These are phyloP conservation scores for Neurospora sp. DNA, from an alignment of 495 filamentous ascomycete genomes.

Conservation along the genomic window DNA sequence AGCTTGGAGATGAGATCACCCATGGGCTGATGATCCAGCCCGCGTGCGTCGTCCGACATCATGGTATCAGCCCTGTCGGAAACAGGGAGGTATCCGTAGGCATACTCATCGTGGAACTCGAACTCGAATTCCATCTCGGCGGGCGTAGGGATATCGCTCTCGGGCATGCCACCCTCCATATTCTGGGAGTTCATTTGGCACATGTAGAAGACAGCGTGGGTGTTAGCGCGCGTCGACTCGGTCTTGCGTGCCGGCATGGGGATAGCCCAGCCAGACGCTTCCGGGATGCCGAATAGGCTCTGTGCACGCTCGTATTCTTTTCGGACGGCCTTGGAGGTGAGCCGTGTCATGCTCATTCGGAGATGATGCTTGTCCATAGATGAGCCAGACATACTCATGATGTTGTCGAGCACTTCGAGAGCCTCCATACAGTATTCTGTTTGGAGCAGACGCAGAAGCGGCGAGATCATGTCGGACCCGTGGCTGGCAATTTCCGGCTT, in stretches of 20 bases:
- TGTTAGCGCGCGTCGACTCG: slow-evolving; percentile 72
- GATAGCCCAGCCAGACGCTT: slow-evolving; percentile 92
- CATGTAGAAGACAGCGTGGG: slow-evolving; percentile 94
- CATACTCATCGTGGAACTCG: slow-evolving; percentile 89
- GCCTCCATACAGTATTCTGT: slow-evolving; percentile 90
- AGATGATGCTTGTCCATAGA: slow-evolving; percentile 89
- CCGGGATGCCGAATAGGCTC: slow-evolving; percentile 92
- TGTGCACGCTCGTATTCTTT: slow-evolving; percentile 93
- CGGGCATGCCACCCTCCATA: slow-evolving; percentile 42
- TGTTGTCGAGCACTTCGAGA: slow-evolving; percentile 80
- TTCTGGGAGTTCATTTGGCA: slow-evolving; percentile 38
- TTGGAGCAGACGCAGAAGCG: slow-evolving; percentile 79
- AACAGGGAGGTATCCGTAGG: slow-evolving; percentile 64
- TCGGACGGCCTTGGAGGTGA: slow-evolving; percentile 67
- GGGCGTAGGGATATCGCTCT: slow-evolving; percentile 56
- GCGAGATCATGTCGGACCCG: slow-evolving; percentile 91
- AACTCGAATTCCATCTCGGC: slow-evolving; percentile 42
- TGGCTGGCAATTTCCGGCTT: slow-evolving; percentile 82
- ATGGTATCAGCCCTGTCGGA: slow-evolving; percentile 69
- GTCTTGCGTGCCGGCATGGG: slow-evolving; percentile 87
- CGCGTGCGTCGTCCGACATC: slow-evolving; percentile 77
- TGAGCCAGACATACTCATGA: slow-evolving; percentile 87
- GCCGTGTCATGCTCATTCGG: slow-evolving; percentile 89
- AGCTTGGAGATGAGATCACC: slow-evolving; percentile 83
- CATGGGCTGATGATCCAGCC: slow-evolving; percentile 46